These are phyloP conservation scores for Sonneratia caseolaris DNA, from an alignment of 345 rosid genomes.

Conservation along the genomic window DNA sequence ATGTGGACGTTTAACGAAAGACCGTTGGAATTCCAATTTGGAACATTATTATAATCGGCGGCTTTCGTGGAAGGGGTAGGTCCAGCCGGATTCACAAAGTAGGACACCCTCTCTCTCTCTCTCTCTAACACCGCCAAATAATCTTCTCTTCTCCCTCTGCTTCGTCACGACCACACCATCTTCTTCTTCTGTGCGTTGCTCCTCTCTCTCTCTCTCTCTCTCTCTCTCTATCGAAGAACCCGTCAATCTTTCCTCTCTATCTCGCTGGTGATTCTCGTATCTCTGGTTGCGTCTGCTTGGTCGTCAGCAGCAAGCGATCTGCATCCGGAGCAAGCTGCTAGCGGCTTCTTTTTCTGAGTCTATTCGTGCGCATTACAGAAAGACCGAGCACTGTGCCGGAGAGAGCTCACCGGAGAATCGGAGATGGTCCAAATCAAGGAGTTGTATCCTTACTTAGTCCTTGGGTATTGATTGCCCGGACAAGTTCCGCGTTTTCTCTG, in stretches of 20 bases:
- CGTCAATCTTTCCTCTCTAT: neutral
- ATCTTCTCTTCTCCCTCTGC: neutral
- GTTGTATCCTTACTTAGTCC: slow-evolving; percentile 44
- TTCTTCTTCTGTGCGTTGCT: neutral
- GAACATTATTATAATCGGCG: no score
- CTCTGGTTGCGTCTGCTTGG: neutral
- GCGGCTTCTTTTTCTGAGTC: neutral
- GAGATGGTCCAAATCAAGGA: slow-evolving; percentile 61
- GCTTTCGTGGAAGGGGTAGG: neutral
- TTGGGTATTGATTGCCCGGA: neutral
- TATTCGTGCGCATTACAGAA: neutral
- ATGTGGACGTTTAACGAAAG: neutral
- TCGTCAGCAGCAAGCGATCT: neutral
- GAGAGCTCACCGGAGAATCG: slow-evolving; percentile 8
- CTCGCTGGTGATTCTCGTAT: neutral
- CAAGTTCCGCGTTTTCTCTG: no score
- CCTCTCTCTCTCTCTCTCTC: neutral
- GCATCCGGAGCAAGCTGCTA: neutral
- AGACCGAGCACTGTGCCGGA: neutral
- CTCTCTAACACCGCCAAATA: neutral
- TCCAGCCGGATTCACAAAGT: neutral
- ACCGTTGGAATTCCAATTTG: neutral
- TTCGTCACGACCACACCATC: neutral
- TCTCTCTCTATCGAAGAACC: neutral
- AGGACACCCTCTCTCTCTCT: neutral